phyloP scores from a whole-genome alignment of 2,329 filamentous ascomycete species.

The Ophiocordyceps camponoti-saundersi region DNA sequence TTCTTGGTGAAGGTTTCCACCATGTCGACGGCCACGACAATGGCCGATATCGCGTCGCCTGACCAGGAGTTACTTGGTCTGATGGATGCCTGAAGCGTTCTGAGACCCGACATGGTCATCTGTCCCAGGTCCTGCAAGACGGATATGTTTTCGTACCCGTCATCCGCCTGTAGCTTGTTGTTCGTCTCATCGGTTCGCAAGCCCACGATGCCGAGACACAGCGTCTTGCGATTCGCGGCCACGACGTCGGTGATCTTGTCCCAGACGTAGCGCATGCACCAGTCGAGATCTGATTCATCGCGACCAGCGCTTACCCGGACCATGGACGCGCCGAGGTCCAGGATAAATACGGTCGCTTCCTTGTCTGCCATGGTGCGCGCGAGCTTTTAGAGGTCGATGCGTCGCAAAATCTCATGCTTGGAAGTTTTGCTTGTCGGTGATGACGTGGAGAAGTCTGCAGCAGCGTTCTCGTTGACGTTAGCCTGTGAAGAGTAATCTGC shows the following conservation, averaged over 20 bases:
- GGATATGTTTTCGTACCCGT: conserved; percentile 67
- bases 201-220: conserved; percentile 64
- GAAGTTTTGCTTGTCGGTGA: no score
- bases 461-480: no score
- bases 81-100: conserved; percentile 44
- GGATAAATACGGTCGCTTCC: conserved; percentile 79
- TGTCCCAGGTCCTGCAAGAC: conserved; percentile 53
- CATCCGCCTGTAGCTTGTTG: conserved; percentile 50
- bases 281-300: conserved; percentile 67
- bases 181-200: conserved; percentile 63
- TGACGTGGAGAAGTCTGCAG: no score
- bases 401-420: no score
- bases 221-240: conserved; percentile 47
- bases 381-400: no score
- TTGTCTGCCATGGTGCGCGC: conserved; percentile 66
- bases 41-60: conserved; percentile 76
- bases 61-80: conserved; percentile 47
- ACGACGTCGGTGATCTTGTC: conserved; percentile 65
- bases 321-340: conserved; percentile 84
- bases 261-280: conserved; percentile 84
- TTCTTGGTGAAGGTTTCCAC: conserved; percentile 66
- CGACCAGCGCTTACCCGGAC: conserved; percentile 53
- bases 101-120: conserved; percentile 51
- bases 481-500: no score
- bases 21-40: conserved; percentile 77